Evolutionary conservation across 805 yeast species (phyloP), one percentile per base, ranked within the genome.

Genomic region (Schwanniomyces vanrijiae): DNA sequence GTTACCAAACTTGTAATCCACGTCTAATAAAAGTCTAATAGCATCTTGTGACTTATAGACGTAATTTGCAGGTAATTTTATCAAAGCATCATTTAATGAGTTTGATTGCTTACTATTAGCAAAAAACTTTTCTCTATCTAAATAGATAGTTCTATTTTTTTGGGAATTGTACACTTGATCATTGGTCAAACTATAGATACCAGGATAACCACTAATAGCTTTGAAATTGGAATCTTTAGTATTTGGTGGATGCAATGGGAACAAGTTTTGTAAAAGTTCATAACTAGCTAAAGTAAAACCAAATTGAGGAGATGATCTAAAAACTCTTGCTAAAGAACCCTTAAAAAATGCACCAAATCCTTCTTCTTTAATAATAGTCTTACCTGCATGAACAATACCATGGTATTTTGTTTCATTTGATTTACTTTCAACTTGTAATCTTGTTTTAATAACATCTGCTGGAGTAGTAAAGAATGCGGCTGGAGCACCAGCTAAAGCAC

Each of bases 231-330:
- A 72, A 42, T 68, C 73, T 44, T 61, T 66, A 43, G 77, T 71
- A 49, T 66, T 62, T 37, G 77, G 74, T 34, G 78, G 77, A 68
- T 73, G 83, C 54, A 86, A 78, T 40, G 97, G 96, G 68, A 90
- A 74, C 58, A 84, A 59, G 41, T 77, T 80, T 65, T 92, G 96
- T 67, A 92, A 83, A 28, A 94, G 68, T 68, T 92, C 99, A 69
- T 94, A 92, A 21, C 96, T 91, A n/a, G 98, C 98, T 59, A 92
- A 78, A 5, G 99, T 92, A 71, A 91, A 91, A 46, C 98, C 99
- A 66, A 92, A 92, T 69, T 92, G 99, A 6, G 99, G 99, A 1
- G 97, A 90, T 4, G 97, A 91, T 69, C 98, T 81, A 60, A 90
- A 75, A 34, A 92, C 90, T 68, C 99, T 82, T 5, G 98, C 98